A percentile compares a stretch with the other conserved stretches of the same genome.
Evolutionary conservation across 495 filamentous ascomycete genomes (phyloP).

Genomic region (Rostrohypoxylon terebratum): DNA sequence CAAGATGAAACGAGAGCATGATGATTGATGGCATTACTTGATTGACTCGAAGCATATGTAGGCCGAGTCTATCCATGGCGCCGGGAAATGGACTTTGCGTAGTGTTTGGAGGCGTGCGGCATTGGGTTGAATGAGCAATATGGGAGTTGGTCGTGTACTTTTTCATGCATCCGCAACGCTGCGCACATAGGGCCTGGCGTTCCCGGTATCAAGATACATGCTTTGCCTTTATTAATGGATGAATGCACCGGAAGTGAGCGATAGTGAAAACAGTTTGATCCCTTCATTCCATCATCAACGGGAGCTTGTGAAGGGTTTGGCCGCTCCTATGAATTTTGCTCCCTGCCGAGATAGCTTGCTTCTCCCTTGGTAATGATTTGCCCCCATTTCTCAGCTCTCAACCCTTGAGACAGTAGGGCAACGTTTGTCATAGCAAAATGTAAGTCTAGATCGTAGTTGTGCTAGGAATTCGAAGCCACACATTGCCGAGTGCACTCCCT

Average conservation of each 20-base stretch:
- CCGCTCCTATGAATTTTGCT: not conserved
- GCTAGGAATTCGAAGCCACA: conserved; percentile 2
- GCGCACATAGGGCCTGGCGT: conserved; percentile 47
- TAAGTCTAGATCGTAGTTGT: not conserved
- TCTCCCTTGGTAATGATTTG: conserved; percentile 30
- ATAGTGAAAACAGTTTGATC: conserved; percentile 15
- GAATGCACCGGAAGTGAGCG: conserved; percentile 11
- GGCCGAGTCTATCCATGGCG: conserved; percentile 22
- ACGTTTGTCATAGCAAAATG: not conserved
- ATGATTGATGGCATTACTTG: conserved; percentile 28
- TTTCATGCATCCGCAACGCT: conserved; percentile 38
- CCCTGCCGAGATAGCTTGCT: not conserved
- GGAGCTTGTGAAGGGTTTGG: not conserved
- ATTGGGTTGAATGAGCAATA: conserved; percentile 48
- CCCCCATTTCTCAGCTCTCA: not conserved
- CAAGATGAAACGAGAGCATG: conserved; percentile 9
- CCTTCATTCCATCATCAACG: conserved; percentile 31
- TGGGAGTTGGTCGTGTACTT: conserved; percentile 37
- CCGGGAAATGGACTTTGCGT: conserved; percentile 18
- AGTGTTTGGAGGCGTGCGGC: conserved; percentile 39
- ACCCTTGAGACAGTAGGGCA: conserved; percentile 11
- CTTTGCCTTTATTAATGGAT: conserved; percentile 21
- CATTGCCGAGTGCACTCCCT: conserved; percentile 9
- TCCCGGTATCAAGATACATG: conserved; percentile 41
- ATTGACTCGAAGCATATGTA: conserved; percentile 22